These are phyloP conservation scores for Fusarium keratoplasticum DNA, from an alignment of 2,329 filamentous ascomycete species.

Conservation along the genomic window DNA sequence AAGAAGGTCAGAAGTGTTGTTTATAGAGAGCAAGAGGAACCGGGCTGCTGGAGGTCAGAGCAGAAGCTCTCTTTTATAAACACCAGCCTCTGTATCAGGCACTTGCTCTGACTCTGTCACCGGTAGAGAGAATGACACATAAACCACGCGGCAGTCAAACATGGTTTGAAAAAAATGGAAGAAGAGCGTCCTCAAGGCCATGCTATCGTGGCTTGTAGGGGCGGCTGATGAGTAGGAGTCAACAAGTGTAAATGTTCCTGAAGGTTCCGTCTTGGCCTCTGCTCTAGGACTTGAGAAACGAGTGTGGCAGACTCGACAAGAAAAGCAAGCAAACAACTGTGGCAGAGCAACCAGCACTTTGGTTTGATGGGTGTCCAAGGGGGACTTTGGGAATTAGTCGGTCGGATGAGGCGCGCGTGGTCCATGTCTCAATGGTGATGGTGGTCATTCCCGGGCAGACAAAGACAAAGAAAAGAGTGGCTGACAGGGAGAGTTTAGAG, in stretches of 20 bases:
- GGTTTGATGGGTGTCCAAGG: background rate
- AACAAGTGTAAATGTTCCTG: constrained; percentile 29
- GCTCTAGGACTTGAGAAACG: constrained; percentile 21
- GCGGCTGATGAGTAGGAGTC: constrained; percentile 24
- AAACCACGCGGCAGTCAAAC: constrained; percentile 17
- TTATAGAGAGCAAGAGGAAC: constrained; percentile 14
- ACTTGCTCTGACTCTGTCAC: constrained; percentile 13
- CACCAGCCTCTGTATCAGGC: background rate
- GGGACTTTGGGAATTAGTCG: constrained; percentile 8
- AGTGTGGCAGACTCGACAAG: background rate
- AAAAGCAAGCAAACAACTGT: constrained; percentile 1
- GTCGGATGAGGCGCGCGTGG: constrained; percentile 6
- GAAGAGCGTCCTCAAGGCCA: background rate
- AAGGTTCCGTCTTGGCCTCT: background rate
- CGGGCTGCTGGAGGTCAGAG: background rate
- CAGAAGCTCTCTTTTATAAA: constrained; percentile 16
- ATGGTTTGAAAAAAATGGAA: constrained; percentile 1
- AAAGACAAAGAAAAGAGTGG: constrained; percentile 13
- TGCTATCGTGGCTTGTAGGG: constrained; percentile 30
- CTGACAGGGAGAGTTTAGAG: background rate
- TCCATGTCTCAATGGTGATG: constrained; percentile 32
- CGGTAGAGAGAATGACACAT: background rate
- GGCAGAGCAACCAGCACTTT: constrained; percentile 16
- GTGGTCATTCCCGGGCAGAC: constrained; percentile 27
- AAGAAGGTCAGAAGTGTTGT: constrained; percentile 38